phyloP scores from a whole-genome alignment of 2,329 filamentous ascomycete genomes.

The Hypoxylon rubiginosum region DNA sequence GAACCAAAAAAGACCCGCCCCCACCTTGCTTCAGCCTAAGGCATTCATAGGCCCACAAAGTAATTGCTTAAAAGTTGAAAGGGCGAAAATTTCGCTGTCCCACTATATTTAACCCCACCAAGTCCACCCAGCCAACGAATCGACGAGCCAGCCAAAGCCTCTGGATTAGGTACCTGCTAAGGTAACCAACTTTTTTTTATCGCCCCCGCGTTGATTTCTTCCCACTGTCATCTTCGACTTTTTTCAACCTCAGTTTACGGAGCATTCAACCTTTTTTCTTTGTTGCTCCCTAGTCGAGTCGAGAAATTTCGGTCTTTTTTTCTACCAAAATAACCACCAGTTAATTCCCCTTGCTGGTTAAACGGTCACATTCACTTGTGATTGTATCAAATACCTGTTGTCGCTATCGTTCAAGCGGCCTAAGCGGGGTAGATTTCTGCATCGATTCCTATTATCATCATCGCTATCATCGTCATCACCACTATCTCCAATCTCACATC shows the following conservation, averaged over 20 bases:
- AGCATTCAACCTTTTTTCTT: conserved; percentile 21
- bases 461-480: neutral
- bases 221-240: conserved; percentile 15
- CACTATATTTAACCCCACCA: conserved; percentile 24
- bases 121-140: conserved; percentile 9
- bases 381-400: conserved; percentile 24
- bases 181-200: conserved; percentile 22
- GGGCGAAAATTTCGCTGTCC: conserved; percentile 28
- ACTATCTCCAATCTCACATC: conserved; percentile 14
- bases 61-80: conserved; percentile 15
- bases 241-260: conserved; percentile 14
- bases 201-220: conserved; percentile 26
- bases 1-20: conserved; percentile 23
- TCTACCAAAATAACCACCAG: conserved; percentile 8
- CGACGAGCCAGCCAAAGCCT: conserved; percentile 7
- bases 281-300: conserved; percentile 1
- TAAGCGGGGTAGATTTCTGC: conserved; percentile 41
- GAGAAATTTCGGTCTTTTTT: conserved; percentile 17
- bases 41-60: neutral
- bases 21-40: conserved; percentile 5
- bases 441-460: conserved; percentile 10
- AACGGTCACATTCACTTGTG: conserved; percentile 48
- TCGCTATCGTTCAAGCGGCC: conserved; percentile 20
- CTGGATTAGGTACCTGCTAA: conserved; percentile 3
- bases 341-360: conserved; percentile 27